Evolutionary conservation across 1,284 basidiomycete species (phyloP), one percentile per base, ranked within the genome.

Genomic region (Irpex sp.): DNA sequence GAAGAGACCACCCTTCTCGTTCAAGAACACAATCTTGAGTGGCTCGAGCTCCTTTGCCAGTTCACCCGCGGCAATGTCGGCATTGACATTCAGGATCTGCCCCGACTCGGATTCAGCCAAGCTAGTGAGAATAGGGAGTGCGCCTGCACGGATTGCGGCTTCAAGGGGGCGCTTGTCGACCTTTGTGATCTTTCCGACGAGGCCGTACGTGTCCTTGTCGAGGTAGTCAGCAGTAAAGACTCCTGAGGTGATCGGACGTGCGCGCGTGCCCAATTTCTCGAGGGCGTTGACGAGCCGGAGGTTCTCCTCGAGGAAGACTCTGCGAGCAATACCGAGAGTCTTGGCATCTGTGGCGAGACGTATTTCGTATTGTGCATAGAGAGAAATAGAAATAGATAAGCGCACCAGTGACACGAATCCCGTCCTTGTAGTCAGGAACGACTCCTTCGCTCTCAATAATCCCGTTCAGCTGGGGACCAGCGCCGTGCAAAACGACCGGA

Each of bases 1-100:
- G 88, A 92, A 98, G 68, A 99, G 82, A 60, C 97, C 97, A 64
- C 97, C 97, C 81, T 99, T 98, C 74, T 99, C 97, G 76, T 98
- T 98, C 73, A 99, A 79, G 81, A 96, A 98, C 61, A 99, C 97
- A 67, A 99, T 98, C 82, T 99, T 99, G 81, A 96, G 87, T n/a
- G 96, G 96, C 77, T 98, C 96, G 54, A 98, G 83, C 72, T 97
- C 96, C 79, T 97, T 97, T 8, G 96, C 91, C 36, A 98, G 86
- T 77, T 98, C 96, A 58, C 95, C 96, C 2, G 96, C 96, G 11
- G 96, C 96, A 67, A 98, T 92, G 74, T 98, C 96, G 13, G 96
- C 96, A 74, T 98, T 98, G 75, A 98, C 96, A 73, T 98, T 98
- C 66, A 98, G 81, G 69, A 98, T 95, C 77, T 98, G 96, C 17